Conservation (phyloP, 768 basidiomycete species). For the Russula sp. region DNA sequence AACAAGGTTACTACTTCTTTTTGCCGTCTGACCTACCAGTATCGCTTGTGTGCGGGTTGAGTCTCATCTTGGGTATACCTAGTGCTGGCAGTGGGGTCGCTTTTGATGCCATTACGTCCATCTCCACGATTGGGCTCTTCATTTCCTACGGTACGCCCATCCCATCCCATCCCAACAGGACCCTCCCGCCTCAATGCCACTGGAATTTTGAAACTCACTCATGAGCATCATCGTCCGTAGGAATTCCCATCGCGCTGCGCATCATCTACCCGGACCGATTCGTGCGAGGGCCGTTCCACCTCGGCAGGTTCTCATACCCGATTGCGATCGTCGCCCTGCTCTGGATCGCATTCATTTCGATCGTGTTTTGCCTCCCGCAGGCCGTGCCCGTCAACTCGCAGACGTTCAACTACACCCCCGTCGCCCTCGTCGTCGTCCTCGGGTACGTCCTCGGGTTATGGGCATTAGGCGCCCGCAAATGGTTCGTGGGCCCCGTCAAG, state of each 20-base stretch:
- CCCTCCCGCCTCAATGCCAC: no score
- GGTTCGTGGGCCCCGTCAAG: conserved; percentile 63
- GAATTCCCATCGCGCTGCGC: conserved; percentile 27
- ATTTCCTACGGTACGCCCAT: conserved; percentile 54
- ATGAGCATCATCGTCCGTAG: not conserved
- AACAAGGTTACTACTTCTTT: not conserved
- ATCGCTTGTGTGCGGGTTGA: conserved; percentile 71
- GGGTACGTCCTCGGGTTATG: conserved; percentile 57
- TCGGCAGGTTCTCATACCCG: conserved; percentile 54
- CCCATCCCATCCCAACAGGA: no score
- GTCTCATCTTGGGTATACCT: conserved; percentile 67
- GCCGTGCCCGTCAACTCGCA: conserved; percentile 60
- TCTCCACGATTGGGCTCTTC: conserved; percentile 71
- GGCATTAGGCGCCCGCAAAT: conserved; percentile 60
- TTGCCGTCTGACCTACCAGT: conserved; percentile 33
- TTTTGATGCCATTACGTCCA: conserved; percentile 47
- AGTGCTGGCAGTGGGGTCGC: conserved; percentile 68
- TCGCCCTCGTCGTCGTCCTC: conserved; percentile 67
- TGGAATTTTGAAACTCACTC: no score
- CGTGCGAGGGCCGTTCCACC: conserved; percentile 63
- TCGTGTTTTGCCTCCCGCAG: conserved; percentile 67
- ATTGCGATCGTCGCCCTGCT: conserved; percentile 47
- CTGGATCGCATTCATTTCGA: conserved; percentile 68
- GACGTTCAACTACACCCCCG: conserved; percentile 66
- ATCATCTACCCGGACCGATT: conserved; percentile 54